A percentile compares a stretch with the other conserved stretches of the same genome.
phyloP scores from a whole-genome alignment of 2,329 filamentous ascomycete genomes.

The Lecanicillium sp. region DNA sequence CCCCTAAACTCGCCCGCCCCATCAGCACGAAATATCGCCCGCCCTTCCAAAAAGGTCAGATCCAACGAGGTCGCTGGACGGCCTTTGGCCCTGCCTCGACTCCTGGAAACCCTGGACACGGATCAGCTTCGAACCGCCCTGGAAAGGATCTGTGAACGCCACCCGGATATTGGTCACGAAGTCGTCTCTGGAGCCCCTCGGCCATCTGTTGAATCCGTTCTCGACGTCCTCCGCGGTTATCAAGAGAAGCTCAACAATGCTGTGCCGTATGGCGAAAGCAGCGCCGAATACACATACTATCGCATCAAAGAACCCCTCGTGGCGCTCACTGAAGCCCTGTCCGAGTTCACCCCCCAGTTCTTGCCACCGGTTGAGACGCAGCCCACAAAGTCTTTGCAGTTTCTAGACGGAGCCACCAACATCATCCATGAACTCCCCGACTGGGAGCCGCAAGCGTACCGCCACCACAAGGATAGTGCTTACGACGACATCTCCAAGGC shows the following conservation, averaged over 20 bases:
- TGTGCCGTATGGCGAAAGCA: constrained; percentile 78
- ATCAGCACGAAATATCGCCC: constrained; percentile 57
- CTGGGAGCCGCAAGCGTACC: constrained; percentile 84
- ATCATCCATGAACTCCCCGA: constrained; percentile 84
- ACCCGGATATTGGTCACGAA: constrained; percentile 78
- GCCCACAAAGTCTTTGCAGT: constrained; percentile 73
- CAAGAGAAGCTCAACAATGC: constrained; percentile 68
- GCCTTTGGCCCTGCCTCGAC: constrained; percentile 51
- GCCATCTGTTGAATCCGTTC: constrained; percentile 73
- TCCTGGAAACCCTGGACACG: constrained; percentile 90
- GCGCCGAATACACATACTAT: constrained; percentile 91
- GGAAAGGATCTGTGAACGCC: constrained; percentile 84
- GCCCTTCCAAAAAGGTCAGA: constrained; percentile 56
- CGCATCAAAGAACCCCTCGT: constrained; percentile 75
- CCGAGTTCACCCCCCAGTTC: constrained; percentile 93
- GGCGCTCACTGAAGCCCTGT: constrained; percentile 78
- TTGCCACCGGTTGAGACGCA: constrained; percentile 86
- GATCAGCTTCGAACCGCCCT: constrained; percentile 77
- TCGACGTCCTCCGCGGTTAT: constrained; percentile 76
- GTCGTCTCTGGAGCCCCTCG: constrained; percentile 77
- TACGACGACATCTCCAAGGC: constrained; percentile 95
- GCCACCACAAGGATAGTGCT: constrained; percentile 86
- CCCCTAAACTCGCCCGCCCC: constrained; percentile 75
- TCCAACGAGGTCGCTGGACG: constrained; percentile 58
- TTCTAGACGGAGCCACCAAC: constrained; percentile 82